Percentiles rank a stretch among this genome's conserved stretches.
Conservation (phyloP, 2,329 filamentous ascomycete species). For the Cordyceps fumosorosea region DNA sequence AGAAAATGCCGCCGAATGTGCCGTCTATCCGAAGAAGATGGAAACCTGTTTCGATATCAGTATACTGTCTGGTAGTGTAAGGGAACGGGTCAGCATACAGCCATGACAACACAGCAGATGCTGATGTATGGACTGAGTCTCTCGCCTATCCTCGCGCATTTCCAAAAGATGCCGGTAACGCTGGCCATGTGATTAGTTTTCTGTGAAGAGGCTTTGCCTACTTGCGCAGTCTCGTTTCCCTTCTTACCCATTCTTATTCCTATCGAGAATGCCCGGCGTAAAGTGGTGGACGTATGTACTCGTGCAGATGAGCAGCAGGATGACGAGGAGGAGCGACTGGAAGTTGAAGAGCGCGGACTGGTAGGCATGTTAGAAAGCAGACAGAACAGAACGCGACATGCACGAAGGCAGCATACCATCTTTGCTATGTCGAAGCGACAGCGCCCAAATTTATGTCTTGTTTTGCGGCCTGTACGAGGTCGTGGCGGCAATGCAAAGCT, state of each 20-base stretch:
- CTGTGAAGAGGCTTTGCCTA: not conserved
- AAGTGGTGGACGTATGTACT: conserved; percentile 89
- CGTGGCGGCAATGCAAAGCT: not conserved
- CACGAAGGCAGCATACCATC: conserved; percentile 20
- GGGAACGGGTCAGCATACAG: conserved; percentile 47
- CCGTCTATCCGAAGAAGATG: conserved; percentile 32
- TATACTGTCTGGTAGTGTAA: not conserved
- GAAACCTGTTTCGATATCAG: conserved; percentile 24
- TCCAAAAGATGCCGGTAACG: conserved; percentile 86
- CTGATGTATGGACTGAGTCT: conserved; percentile 91
- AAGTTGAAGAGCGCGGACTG: conserved; percentile 98
- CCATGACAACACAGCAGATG: conserved; percentile 89
- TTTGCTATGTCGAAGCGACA: conserved; percentile 5
- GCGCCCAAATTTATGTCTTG: not conserved
- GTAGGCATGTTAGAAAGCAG: not conserved
- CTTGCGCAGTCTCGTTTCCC: not conserved
- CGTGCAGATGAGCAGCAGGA: conserved; percentile 93
- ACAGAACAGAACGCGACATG: not conserved
- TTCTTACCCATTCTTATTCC: conserved; percentile 80
- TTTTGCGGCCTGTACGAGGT: not conserved
- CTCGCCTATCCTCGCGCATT: conserved; percentile 87
- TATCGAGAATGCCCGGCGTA: conserved; percentile 82
- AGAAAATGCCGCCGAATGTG: conserved; percentile 10
- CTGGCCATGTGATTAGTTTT: not conserved
- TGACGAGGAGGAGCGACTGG: conserved; percentile 88